Evolutionary conservation across 2,329 filamentous ascomycete species (phyloP).

Genomic region (Penicillium freii): DNA sequence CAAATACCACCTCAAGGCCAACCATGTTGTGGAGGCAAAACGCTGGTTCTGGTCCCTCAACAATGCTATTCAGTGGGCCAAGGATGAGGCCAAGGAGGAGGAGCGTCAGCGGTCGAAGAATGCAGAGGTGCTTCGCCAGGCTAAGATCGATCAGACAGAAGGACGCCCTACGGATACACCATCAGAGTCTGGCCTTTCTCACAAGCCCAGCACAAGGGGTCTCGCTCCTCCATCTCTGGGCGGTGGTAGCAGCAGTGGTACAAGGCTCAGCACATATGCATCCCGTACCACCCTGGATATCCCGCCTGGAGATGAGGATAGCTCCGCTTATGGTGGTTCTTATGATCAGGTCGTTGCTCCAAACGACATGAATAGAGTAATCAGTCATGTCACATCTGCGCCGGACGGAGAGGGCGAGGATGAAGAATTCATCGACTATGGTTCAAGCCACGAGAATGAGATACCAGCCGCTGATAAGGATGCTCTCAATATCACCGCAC

Average conservation of each 20-base stretch:
- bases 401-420: slow-evolving; percentile 64
- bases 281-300: slow-evolving; percentile 50
- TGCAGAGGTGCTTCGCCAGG: slow-evolving; percentile 72
- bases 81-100: slow-evolving; percentile 93
- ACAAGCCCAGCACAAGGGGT: slow-evolving; percentile 38
- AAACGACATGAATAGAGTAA: slow-evolving; percentile 49
- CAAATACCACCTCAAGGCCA: slow-evolving; percentile 96
- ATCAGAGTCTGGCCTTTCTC: slow-evolving; percentile 38
- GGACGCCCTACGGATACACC: slow-evolving; percentile 49
- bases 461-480: slow-evolving; percentile 76
- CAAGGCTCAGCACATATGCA: slow-evolving; percentile 51
- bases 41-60: slow-evolving; percentile 99
- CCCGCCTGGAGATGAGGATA: slow-evolving; percentile 53
- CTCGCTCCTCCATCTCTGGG: slow-evolving; percentile 38
- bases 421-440: slow-evolving; percentile 77
- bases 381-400: slow-evolving; percentile 50
- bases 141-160: slow-evolving; percentile 70
- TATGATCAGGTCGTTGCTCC: slow-evolving; percentile 57
- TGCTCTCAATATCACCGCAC: slow-evolving; percentile 93
- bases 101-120: slow-evolving; percentile 71
- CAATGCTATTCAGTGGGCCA: slow-evolving; percentile 97
- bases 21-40: slow-evolving; percentile 97
- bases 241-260: slow-evolving; percentile 40
- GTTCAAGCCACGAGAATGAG: slow-evolving; percentile 73
- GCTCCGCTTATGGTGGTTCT: slow-evolving; percentile 48